phyloP scores from a whole-genome alignment of 1,139 yeast species.

The Candida labiduridarum region DNA sequence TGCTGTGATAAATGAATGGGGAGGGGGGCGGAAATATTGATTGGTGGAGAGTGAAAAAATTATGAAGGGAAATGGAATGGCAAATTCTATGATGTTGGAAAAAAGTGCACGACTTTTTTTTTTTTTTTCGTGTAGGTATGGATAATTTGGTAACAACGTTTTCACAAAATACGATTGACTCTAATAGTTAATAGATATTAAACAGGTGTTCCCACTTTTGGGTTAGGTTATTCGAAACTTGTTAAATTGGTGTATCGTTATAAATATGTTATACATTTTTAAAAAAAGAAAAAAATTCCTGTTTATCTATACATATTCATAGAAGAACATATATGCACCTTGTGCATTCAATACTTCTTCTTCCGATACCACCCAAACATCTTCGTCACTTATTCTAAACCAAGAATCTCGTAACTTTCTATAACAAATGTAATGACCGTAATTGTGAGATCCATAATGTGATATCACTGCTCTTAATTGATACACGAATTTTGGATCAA shows the following conservation, averaged over 20 bases:
- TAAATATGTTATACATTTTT: no score
- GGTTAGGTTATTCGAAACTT: no score
- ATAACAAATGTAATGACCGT: constrained; percentile 91
- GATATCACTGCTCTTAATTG: constrained; percentile 81
- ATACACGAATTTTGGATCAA: constrained; percentile 52
- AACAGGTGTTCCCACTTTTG: no score
- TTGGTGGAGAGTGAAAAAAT: not conserved
- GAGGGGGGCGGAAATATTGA: not conserved
- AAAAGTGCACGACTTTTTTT: not conserved
- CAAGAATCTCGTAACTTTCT: constrained; percentile 80
- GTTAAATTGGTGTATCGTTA: no score
- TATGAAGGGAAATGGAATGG: not conserved
- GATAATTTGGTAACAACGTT: no score
- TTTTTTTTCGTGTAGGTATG: no score
- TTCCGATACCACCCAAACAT: constrained; percentile 77
- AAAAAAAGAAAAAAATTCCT: not conserved
- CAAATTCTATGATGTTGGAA: not conserved
- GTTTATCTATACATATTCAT: constrained; percentile 44
- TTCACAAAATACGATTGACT: no score
- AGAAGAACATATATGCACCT: constrained; percentile 91
- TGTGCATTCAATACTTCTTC: constrained; percentile 78
- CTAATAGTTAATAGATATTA: no score
- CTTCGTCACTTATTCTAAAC: constrained; percentile 95
- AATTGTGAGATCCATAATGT: constrained; percentile 93
- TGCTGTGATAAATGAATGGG: not conserved